Evolutionary conservation across 805 yeast genomes (phyloP), one percentile per base, ranked within the genome.

Genomic region (Nadsonia fulvescens): DNA sequence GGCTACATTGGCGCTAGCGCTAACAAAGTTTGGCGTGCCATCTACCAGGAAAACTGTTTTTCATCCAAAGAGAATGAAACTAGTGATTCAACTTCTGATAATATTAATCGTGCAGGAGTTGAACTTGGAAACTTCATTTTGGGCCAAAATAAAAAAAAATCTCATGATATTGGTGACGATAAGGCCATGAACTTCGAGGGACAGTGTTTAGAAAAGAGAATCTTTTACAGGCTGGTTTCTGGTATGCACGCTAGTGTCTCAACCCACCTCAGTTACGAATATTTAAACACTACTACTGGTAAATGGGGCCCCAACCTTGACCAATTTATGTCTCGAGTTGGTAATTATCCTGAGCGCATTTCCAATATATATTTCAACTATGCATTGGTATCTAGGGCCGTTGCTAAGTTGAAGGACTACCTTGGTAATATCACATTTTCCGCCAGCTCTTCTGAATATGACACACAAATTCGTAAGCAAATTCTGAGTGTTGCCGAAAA

Each of bases 191-290:
- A 38, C 50, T 58, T 48, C 38, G 61, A 49, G 15, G 68, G 62
- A 11, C 66, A 63, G 35, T 83, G 93, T 46, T 53, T 73, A 22
- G 96, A 91, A 41, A 86, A 86, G 53, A 70, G 79, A 35, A 69
- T 83, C 20, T 89, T 89, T 41, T 89, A 75, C 52, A 66, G 89
- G 37, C 53, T 89, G 28, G 61, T 89, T 12, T 73, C 89, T 14
- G 99, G 99, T 2, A 66, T 89, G 74, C 99, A 89, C 46, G 81
- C 94, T 2, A 78, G 93, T 2, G 81, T 89, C 34, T 86, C 92
- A 5, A 82, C 92, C 1, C 99, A 89, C 51, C 58, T 89, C 33
- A 67, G 92, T 10, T 77, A 76, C 44, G 95, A 86, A 43, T 77
- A 65, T 47, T 57, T 76, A 34, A 65, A 77, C 46, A 59, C 67